Evolutionary conservation across 2,329 filamentous ascomycete genomes (phyloP).

Genomic region (Byssoonygena ceratinophila): DNA sequence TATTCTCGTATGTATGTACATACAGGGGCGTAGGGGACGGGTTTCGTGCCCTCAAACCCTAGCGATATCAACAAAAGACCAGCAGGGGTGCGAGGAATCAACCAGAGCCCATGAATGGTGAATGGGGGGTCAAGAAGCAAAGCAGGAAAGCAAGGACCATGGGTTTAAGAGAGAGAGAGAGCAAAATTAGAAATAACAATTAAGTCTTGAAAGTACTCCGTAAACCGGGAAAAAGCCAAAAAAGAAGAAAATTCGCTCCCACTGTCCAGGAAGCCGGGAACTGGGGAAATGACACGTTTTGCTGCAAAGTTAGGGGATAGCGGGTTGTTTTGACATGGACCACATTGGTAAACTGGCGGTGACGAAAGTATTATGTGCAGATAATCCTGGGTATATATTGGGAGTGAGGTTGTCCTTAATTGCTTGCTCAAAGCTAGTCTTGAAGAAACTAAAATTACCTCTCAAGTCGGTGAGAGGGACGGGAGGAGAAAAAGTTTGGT

Average conservation of each 20-base stretch:
- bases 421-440: not conserved
- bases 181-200: not conserved
- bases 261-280: conserved; percentile 11
- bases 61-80: not conserved
- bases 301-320: conserved; percentile 2
- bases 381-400: conserved; percentile 1
- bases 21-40: not conserved
- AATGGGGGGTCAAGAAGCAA: not conserved
- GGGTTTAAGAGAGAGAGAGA: conserved; percentile 1
- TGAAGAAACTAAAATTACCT: not conserved
- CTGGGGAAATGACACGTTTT: conserved; percentile 12
- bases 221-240: conserved; percentile 2
- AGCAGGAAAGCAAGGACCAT: conserved; percentile 6
- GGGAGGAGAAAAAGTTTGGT: not conserved
- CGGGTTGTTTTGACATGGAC: conserved; percentile 9
- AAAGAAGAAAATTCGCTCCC: conserved; percentile 10
- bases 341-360: conserved; percentile 3
- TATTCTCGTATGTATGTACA: conserved; percentile 3
- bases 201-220: not conserved
- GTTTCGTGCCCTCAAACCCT: not conserved
- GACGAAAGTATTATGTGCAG: conserved; percentile 1
- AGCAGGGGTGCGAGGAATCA: not conserved
- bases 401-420: not conserved
- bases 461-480: not conserved
- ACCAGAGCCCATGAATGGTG: not conserved